These are phyloP conservation scores for Jatropha multifida DNA, from an alignment of 441 rosid genomes.

Conservation along the genomic window DNA sequence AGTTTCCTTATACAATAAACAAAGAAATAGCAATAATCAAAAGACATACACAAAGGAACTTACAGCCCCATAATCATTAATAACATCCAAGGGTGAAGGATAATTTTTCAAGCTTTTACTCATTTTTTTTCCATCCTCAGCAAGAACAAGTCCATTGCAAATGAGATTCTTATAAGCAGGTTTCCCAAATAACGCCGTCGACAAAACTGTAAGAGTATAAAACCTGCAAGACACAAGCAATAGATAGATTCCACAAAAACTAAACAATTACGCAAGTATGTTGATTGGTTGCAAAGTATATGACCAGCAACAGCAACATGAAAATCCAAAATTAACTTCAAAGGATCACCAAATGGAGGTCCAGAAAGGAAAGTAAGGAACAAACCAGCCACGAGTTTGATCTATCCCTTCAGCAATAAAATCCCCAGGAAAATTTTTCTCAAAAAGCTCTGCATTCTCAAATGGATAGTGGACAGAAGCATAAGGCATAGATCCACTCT, in stretches of 20 bases:
- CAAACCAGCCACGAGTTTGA: conserved; percentile 99
- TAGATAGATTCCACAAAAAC: conserved; percentile 3
- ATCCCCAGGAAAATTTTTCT: conserved; percentile 93
- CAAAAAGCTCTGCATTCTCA: conserved; percentile 88
- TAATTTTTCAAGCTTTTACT: conserved; percentile 84
- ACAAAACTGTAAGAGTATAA: conserved; percentile 96
- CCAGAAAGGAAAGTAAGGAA: conserved; percentile 17
- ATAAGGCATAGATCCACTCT: conserved; percentile 99
- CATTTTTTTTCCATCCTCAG: conserved; percentile 99
- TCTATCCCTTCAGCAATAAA: conserved; percentile 99
- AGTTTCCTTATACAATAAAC: too few species aligned
- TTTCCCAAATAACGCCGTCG: conserved; percentile 91
- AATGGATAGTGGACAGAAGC: conserved; percentile 97
- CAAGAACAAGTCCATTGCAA: conserved; percentile 98
- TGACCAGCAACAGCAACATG: too few species aligned
- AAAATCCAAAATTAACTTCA: too few species aligned
- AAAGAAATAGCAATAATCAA: too few species aligned
- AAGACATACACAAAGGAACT: conserved; percentile 27
- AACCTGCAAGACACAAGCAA: conserved; percentile 66
- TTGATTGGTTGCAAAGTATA: too few species aligned
- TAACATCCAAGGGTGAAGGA: conserved; percentile 89
- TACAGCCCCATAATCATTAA: conserved; percentile 95
- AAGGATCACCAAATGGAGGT: not conserved
- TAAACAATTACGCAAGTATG: too few species aligned
- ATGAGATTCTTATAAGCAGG: conserved; percentile 93